Base-by-base conservation (phyloP, 768 basidiomycete genomes). In the Hysterangium stoloniferum region DNA sequence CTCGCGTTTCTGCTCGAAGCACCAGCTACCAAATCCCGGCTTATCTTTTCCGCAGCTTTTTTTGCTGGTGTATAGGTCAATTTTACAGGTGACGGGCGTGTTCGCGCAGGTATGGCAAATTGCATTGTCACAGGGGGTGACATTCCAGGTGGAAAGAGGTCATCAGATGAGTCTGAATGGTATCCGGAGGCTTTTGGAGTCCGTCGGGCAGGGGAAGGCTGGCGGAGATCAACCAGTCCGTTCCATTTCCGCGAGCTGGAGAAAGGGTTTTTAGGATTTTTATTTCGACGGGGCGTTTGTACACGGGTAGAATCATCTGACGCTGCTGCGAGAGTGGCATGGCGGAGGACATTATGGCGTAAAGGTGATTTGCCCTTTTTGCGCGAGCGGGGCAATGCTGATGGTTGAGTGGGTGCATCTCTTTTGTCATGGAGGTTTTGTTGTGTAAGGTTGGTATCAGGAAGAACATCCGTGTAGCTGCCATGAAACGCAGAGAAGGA, bases 161-260 rank as follows among this genome's bases (percentile, higher is more conserved):
- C 57, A 46, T 65, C 64, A 13, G 54, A 54, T n/a, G 52, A 35
- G 45, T 44, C 45, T 17, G 57, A 45, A 33, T 54, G 25, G 29
- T 49, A 49, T 4, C 70, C 56, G 36, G 53, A 46, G 22, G 54
- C 36, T 53, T 60, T 47, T 63, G 56, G 22, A 59, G 62, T 54
- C 68, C 62, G 48, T 15, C 77, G 78, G 19, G 67, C 58, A 15
- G 76, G 66, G 25, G 72, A 69, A 5, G 80, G 74, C 52, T 78
- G 78, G 15, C 74, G 71, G 3, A 89, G 74, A 64, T 94, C 78
- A 29, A 89, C 82, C 29, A 91, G 65, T 8, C 86, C 86, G 58
- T 76, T 76, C 85, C 86, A 88, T 13, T 79, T 66, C 8, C 67
- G 64, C 2, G 80, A 74, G 5, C 73, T 62, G 2, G 67, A 65